Evolutionary conservation across 257 asterid species (phyloP).

Genomic region (Przewalskia tangutica): DNA sequence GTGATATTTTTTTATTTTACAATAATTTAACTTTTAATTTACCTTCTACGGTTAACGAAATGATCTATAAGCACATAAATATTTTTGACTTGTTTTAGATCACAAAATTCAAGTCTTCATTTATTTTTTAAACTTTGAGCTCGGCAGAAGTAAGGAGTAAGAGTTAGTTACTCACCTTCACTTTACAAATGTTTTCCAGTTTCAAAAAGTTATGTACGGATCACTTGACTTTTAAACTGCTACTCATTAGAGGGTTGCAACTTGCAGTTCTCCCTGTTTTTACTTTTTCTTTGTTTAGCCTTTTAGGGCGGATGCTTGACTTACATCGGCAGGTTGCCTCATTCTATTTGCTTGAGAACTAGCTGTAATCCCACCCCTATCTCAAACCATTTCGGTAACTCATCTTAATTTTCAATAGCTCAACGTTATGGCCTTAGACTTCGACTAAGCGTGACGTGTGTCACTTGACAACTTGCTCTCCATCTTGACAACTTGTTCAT

Average conservation of each 20-base stretch:
- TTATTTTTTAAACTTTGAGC: no score
- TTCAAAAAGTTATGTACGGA: no score
- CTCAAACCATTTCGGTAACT: background rate
- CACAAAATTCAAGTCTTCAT: no score
- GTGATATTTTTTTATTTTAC: no score
- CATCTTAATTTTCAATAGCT: background rate
- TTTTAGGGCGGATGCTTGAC: background rate
- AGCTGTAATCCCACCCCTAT: background rate
- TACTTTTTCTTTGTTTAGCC: background rate
- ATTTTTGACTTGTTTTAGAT: no score
- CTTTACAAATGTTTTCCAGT: no score
- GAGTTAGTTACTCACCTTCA: background rate
- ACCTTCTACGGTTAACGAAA: no score
- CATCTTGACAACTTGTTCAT: background rate
- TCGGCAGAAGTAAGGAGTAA: no score
- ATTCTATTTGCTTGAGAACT: background rate
- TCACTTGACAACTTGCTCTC: background rate
- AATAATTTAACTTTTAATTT: no score
- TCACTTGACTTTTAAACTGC: background rate
- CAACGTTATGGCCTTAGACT: background rate
- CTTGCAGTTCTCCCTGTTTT: background rate
- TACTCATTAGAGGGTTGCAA: background rate
- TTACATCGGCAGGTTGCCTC: background rate
- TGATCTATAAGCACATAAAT: no score
- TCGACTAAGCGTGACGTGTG: background rate